Evolutionary conservation across 306 rosid species (phyloP).

Genomic region (Malus fusca): DNA sequence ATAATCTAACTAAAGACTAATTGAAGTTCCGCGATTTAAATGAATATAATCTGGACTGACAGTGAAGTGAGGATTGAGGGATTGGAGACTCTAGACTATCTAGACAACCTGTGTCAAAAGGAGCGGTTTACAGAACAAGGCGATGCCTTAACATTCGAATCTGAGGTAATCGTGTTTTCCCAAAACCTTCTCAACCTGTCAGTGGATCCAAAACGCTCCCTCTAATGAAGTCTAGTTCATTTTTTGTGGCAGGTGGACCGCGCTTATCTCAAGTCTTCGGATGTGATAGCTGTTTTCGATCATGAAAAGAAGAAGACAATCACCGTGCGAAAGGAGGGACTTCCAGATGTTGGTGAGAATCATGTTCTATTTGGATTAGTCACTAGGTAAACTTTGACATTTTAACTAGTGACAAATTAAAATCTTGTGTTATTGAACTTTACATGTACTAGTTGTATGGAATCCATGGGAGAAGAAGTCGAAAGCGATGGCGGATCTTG

Average conservation of each 20-base stretch:
- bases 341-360: slow-evolving; percentile 68
- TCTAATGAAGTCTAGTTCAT: background rate
- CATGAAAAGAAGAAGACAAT: slow-evolving; percentile 76
- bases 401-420: background rate
- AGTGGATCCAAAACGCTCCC: background rate
- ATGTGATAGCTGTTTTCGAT: slow-evolving; percentile 62
- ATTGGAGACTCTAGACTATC: slow-evolving; percentile 78
- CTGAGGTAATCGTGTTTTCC: slow-evolving; percentile 48
- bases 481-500: slow-evolving; percentile 53
- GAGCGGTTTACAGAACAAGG: slow-evolving; percentile 95
- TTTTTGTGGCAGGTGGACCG: slow-evolving; percentile 60
- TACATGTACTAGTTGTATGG: slow-evolving; percentile 65
- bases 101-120: slow-evolving; percentile 57
- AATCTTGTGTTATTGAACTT: background rate
- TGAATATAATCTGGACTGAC: slow-evolving; percentile 18
- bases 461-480: slow-evolving; percentile 88
- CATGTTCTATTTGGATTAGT: background rate
- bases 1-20: background rate
- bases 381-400: background rate
- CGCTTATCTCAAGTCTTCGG: slow-evolving; percentile 55
- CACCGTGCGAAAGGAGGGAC: slow-evolving; percentile 60
- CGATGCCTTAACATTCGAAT: slow-evolving; percentile 80
- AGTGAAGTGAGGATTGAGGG: slow-evolving; percentile 97
- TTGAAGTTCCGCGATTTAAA: background rate
- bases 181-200: background rate